Percentiles rank a stretch among this genome's conserved stretches.
These are phyloP conservation scores for Xylaria intraflava DNA, from an alignment of 495 filamentous ascomycete species.

Conservation along the genomic window DNA sequence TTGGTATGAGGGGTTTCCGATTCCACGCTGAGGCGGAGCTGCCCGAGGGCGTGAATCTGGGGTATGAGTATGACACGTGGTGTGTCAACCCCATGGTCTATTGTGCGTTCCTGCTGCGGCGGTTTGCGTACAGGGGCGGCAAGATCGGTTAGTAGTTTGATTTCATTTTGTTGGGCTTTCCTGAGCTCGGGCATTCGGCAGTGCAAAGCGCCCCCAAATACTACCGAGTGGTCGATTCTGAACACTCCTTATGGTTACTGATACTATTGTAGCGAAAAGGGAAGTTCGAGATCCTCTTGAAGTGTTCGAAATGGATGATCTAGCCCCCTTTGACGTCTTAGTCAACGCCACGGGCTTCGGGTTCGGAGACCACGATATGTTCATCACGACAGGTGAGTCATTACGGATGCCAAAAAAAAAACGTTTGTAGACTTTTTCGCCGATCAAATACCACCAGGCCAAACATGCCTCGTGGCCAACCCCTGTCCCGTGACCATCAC, in stretches of 20 bases:
- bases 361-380: conserved; percentile 46
- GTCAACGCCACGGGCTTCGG: conserved; percentile 56
- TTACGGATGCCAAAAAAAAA: not conserved
- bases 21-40: conserved; percentile 32
- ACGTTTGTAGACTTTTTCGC: not conserved
- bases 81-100: conserved; percentile 60
- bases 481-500: conserved; percentile 48
- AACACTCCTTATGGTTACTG: not conserved
- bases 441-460: conserved; percentile 22
- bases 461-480: conserved; percentile 40
- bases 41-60: conserved; percentile 46
- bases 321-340: conserved; percentile 37
- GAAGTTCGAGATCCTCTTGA: conserved; percentile 42
- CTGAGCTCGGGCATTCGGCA: not conserved
- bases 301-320: conserved; percentile 34
- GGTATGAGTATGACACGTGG: conserved; percentile 51
- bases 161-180: conserved; percentile 1
- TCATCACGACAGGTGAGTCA: conserved; percentile 48
- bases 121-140: conserved; percentile 47
- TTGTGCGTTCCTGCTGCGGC: conserved; percentile 47
- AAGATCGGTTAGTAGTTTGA: conserved; percentile 13
- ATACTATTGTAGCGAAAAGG: conserved; percentile 22
- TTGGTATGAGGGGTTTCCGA: conserved; percentile 43
- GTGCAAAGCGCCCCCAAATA: not conserved
- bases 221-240: not conserved